Base-by-base conservation (phyloP, 192 early-diverging fungal genomes). In the Dispira simplex region DNA sequence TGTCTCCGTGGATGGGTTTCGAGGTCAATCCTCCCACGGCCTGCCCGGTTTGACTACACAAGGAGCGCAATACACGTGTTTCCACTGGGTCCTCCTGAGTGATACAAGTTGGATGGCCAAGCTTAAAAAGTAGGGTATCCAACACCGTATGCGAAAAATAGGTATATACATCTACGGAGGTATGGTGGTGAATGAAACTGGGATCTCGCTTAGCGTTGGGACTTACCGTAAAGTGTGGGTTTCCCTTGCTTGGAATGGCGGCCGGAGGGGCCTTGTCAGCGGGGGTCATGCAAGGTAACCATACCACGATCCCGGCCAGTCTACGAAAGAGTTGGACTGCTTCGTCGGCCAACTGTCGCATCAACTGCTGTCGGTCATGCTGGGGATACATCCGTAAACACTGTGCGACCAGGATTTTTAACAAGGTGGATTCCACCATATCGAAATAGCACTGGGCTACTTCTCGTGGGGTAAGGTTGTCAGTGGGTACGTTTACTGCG, bases 261-360 rank as follows among this genome's bases (percentile, higher is more conserved):
- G 32, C 32, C 32, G 55, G 26, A 27, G 5, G n/a, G n/a, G 16
- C n/a, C 16, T 20, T 13, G 13, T 16, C 26, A 20, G n/a, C 21
- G 26, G 55, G 55, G 12, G 58, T 26, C 58, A 60, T 60, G 58
- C 58, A 60, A 21, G 58, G 58, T 32, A 60, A 3, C 58, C 58
- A 60, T 13, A 60, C 27, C 14, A 60, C 58, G 12, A 60, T 14
- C 9, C 58, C 58, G 9, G 27, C 26, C 39, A 60, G 3, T 3
- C 14, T 14, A 28, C 39, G 58, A 14, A 60, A 18, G 10, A 13
- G 32, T 13, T 44, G 26, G 58, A 44, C 58, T 32, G 27, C 26
- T 18, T 60, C 58, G 32, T 57, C 55, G 2, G 55, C 26, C 21
- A 57, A 26, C 21, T 20, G 26, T 20, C 27, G 21, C 5, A 25